These are phyloP conservation scores for Barnettozyma sucrosica DNA, from an alignment of 805 yeast species.

Conservation along the genomic window DNA sequence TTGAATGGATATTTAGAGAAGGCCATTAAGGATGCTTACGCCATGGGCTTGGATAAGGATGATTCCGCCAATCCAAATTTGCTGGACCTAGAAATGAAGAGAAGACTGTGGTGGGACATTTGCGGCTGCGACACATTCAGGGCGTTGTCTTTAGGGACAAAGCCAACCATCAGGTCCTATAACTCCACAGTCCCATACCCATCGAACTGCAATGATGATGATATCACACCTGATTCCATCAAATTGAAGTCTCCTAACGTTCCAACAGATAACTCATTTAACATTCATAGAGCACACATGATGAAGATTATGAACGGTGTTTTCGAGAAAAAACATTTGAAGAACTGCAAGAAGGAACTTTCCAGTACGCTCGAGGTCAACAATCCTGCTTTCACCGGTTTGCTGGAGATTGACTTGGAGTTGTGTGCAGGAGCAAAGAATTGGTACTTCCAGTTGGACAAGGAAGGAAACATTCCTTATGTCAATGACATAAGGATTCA, in stretches of 20 bases:
- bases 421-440: conserved; percentile 19
- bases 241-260: conserved; percentile 16
- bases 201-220: conserved; percentile 28
- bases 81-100: conserved; percentile 26
- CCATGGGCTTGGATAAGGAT: conserved; percentile 24
- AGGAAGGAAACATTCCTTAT: conserved; percentile 20
- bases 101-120: conserved; percentile 29
- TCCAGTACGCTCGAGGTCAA: conserved; percentile 16
- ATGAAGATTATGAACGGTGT: conserved; percentile 25
- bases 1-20: conserved; percentile 20
- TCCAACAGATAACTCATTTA: conserved; percentile 26
- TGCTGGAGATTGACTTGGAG: conserved; percentile 25
- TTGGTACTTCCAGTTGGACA: conserved; percentile 26
- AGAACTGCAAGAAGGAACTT: conserved; percentile 9
- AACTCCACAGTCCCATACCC: conserved; percentile 28
- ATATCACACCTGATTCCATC: conserved; percentile 23
- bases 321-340: conserved; percentile 22
- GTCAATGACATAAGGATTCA: conserved; percentile 22
- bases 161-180: conserved; percentile 21
- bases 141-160: conserved; percentile 21
- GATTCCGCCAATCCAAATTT: conserved; percentile 21
- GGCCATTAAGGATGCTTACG: conserved; percentile 22
- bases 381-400: conserved; percentile 19
- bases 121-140: conserved; percentile 27
- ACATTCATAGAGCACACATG: conserved; percentile 24